phyloP scores from a whole-genome alignment of 2,329 filamentous ascomycete species.

The Eurotiales sp. region DNA sequence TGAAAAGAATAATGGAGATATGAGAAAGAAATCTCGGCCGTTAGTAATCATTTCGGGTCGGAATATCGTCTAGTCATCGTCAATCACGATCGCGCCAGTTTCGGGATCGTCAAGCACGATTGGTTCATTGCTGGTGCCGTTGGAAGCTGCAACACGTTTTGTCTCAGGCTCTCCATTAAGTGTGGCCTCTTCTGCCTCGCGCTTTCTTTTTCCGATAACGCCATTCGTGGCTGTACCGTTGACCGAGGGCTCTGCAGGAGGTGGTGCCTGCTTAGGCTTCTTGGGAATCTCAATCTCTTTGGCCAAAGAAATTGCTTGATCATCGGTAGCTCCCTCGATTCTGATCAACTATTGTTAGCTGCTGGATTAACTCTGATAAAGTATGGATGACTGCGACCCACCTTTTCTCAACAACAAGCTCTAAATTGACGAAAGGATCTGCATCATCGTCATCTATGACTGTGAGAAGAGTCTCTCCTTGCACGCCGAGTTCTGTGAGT shows the following conservation, averaged over 20 bases:
- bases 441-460: conserved; percentile 75
- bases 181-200: conserved; percentile 40
- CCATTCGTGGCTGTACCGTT: conserved; percentile 23
- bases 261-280: conserved; percentile 40
- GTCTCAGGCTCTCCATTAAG: conserved; percentile 39
- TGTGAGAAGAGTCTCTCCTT: conserved; percentile 71
- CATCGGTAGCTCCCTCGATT: conserved; percentile 28
- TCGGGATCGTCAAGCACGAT: conserved; percentile 48
- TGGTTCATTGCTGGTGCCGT: conserved; percentile 37
- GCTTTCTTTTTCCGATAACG: conserved; percentile 42
- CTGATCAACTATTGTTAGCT: conserved; percentile 23
- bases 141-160: conserved; percentile 37
- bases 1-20: conserved; percentile 10
- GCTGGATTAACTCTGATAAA: not conserved
- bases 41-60: conserved; percentile 33
- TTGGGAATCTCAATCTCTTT: conserved; percentile 45
- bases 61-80: conserved; percentile 33
- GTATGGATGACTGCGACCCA: conserved; percentile 17
- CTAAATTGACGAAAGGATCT: conserved; percentile 69
- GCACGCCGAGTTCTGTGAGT: conserved; percentile 71
- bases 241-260: conserved; percentile 25
- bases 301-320: conserved; percentile 40
- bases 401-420: conserved; percentile 53
- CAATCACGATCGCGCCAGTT: conserved; percentile 64
- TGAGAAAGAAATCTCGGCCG: conserved; percentile 3